Base-by-base conservation (phyloP, 495 filamentous ascomycete species). In the Lepidopterella palustris region DNA sequence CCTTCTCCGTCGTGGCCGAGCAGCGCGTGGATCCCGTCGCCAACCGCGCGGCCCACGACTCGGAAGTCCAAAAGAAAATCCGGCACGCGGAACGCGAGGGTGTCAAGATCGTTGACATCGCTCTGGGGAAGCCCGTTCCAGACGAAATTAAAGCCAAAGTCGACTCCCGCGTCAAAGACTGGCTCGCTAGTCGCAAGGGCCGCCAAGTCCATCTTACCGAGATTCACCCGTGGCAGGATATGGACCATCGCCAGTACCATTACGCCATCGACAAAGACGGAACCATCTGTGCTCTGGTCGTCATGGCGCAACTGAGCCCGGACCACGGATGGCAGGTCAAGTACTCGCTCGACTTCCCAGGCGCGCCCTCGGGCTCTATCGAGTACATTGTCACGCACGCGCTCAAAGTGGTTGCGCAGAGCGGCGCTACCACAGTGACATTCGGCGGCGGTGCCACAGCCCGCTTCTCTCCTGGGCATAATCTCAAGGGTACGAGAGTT, bases 281-380 rank as follows among this genome's bases (percentile, higher is more conserved):
- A 64, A 80, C 76, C 57, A 82, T 93, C 63, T 81, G 78, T 40
- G 87, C 86, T 13, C 79, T 95, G 52, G 84, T 88, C 62, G 82
- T 87, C 32, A 71, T 95, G 60, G 85, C 85, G 57, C 84, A 85
- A 68, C 81, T 95, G 25, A 80, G 85, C 20, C 88, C 88, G 0
- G 70, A 79, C 31, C 82, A 92, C 63, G 89, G 89, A 56, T 90
- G 87, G 79, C 89, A 95, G 74, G 84, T 93, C 73, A 93, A 95
- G 74, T 92, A 89, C 73, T 84, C 84, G 42, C 81, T 93, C 58
- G 89, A 92, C 70, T 93, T 95, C 78, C 89, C 89, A 15, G 81
- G 80, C 18, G 79, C 88, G 3, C 87, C 89, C 2, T 86, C 78
- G 57, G 90, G 89, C 56, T 85, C 85, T 31, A 95, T 93, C 61